Percentiles rank a stretch among this genome's conserved stretches.
phyloP scores from a whole-genome alignment of 441 rosid genomes.

The Adansonia grandidieri region DNA sequence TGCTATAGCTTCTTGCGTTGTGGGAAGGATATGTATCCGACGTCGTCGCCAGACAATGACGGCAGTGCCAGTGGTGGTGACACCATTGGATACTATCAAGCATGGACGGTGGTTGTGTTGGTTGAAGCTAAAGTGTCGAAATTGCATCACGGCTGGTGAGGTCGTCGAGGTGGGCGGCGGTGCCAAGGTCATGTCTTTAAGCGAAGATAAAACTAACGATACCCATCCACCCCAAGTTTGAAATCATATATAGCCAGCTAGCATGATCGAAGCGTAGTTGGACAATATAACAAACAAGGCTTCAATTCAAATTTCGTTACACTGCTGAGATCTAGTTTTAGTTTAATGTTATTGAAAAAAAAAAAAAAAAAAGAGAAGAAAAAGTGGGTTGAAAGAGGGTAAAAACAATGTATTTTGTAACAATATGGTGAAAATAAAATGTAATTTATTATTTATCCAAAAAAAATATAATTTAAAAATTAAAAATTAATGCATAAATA shows the following conservation, averaged over 20 bases:
- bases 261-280: background rate
- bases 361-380: too few relatives aligned
- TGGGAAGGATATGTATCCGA: conserved; percentile 58
- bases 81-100: conserved; percentile 43
- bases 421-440: too few relatives aligned
- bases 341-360: background rate
- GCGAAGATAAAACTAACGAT: conserved; percentile 21
- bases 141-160: conserved; percentile 42
- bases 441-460: too few relatives aligned
- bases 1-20: conserved; percentile 58
- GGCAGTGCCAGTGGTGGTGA: conserved; percentile 16
- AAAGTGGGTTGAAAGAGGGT: too few relatives aligned
- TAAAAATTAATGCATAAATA: too few relatives aligned
- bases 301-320: background rate
- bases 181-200: conserved; percentile 47
- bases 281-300: background rate
- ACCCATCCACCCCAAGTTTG: conserved; percentile 19
- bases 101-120: conserved; percentile 45
- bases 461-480: too few relatives aligned
- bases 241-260: background rate
- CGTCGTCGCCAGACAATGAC: conserved; percentile 24
- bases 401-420: too few relatives aligned
- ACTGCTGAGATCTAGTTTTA: background rate
- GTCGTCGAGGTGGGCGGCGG: conserved; percentile 57
- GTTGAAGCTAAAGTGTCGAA: conserved; percentile 42